Evolutionary conservation across 2,329 filamentous ascomycete species (phyloP).

Genomic region (Diaporthe vaccinii): DNA sequence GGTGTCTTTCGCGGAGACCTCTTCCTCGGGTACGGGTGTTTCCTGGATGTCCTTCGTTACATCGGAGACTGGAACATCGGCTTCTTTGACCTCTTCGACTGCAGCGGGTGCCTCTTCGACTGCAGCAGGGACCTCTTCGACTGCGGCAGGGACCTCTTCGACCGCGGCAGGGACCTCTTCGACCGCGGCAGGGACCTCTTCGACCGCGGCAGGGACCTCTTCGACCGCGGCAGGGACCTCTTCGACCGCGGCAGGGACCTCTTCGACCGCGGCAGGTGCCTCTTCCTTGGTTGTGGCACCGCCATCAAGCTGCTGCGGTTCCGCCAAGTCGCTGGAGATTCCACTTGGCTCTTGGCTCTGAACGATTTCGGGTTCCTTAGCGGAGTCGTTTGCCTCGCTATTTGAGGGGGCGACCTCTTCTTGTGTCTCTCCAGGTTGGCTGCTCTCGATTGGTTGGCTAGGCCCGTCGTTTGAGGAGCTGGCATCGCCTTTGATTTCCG

Average conservation of each 20-base stretch:
- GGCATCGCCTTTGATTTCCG: slow-evolving; percentile 27
- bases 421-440: not conserved
- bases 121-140: too few relatives aligned
- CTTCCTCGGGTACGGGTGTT: not conserved
- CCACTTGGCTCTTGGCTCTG: slow-evolving; percentile 22
- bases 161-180: too few relatives aligned
- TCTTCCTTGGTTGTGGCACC: not conserved
- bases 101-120: not conserved
- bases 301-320: not conserved
- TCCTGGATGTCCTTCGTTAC: not conserved
- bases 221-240: not conserved
- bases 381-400: slow-evolving; percentile 27
- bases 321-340: not conserved
- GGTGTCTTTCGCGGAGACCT: not conserved
- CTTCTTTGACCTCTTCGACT: slow-evolving; percentile 3
- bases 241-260: not conserved
- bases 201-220: too few relatives aligned
- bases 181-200: too few relatives aligned
- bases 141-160: slow-evolving; percentile 1
- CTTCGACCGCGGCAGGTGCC: too few relatives aligned
- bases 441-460: not conserved
- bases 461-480: not conserved
- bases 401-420: slow-evolving; percentile 16
- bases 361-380: not conserved
- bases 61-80: not conserved